Evolutionary conservation across 129 eudicot species (phyloP).

Genomic region (Flaveria ramosissima): DNA sequence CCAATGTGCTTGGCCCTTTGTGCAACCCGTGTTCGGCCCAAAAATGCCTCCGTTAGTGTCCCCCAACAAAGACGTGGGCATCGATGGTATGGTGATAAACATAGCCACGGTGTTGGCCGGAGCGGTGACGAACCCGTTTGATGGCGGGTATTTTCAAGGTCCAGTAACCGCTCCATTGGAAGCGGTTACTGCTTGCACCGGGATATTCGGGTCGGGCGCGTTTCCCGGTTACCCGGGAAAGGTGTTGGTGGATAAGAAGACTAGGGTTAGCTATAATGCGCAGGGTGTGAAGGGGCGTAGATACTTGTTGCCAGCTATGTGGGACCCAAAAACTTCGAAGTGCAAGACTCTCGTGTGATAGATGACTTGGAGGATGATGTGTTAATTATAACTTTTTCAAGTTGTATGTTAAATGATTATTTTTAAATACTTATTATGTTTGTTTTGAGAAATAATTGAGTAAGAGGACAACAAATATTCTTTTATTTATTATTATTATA

Average conservation of each 20-base stretch:
- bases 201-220: slow-evolving; percentile 81
- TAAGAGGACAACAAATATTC: too few species aligned
- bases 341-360: slow-evolving; percentile 64
- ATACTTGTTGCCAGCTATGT: slow-evolving; percentile 76
- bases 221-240: slow-evolving; percentile 70
- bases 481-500: too few species aligned
- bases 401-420: too few species aligned
- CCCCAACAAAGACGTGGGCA: slow-evolving; percentile 72
- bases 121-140: slow-evolving; percentile 79
- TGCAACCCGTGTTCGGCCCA: slow-evolving; percentile 62
- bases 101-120: slow-evolving; percentile 84
- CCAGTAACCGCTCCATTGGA: slow-evolving; percentile 78
- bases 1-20: slow-evolving; percentile 87
- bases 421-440: too few species aligned
- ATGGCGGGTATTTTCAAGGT: slow-evolving; percentile 77
- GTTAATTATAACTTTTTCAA: not conserved
- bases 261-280: slow-evolving; percentile 66
- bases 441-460: too few species aligned
- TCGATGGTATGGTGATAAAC: slow-evolving; percentile 81
- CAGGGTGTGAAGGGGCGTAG: slow-evolving; percentile 56
- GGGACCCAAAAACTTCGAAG: slow-evolving; percentile 61
- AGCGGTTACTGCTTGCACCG: slow-evolving; percentile 72
- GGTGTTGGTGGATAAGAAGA: slow-evolving; percentile 54
- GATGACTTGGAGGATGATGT: slow-evolving; percentile 4
- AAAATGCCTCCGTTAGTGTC: slow-evolving; percentile 69